Evolutionary conservation across 2,329 filamentous ascomycete species (phyloP).

Genomic region (Elsinoe necatrix): DNA sequence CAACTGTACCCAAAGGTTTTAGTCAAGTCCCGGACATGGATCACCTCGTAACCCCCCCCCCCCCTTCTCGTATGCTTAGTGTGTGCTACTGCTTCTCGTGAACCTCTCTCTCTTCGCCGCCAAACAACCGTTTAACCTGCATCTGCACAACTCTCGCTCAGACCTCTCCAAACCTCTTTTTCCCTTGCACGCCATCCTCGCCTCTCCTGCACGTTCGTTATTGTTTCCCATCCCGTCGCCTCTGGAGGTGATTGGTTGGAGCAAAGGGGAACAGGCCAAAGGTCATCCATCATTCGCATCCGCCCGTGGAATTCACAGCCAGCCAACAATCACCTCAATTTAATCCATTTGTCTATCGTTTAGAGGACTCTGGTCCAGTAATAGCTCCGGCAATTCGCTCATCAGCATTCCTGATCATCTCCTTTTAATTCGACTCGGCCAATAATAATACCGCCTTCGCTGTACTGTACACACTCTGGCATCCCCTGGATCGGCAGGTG

Average conservation of each 20-base stretch:
- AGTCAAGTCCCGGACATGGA: neutral
- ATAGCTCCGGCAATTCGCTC: constrained; percentile 6
- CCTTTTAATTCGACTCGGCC: neutral
- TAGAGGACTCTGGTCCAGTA: constrained; percentile 9
- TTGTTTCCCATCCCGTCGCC: neutral
- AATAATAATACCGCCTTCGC: neutral
- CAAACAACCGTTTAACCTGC: neutral
- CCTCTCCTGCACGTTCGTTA: constrained; percentile 14
- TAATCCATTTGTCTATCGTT: constrained; percentile 9
- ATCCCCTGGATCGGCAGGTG: constrained; percentile 12
- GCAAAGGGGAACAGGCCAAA: neutral
- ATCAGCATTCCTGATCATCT: constrained; percentile 6
- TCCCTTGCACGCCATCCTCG: neutral
- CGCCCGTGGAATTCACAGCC: constrained; percentile 5
- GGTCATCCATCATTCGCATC: neutral
- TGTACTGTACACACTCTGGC: neutral
- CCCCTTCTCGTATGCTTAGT: neutral
- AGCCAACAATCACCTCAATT: neutral
- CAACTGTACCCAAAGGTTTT: neutral
- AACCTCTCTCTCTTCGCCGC: neutral
- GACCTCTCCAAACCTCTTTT: neutral
- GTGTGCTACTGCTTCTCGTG: neutral
- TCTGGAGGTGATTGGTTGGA: constrained; percentile 13
- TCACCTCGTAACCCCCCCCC: neutral
- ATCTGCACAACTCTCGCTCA: constrained; percentile 12